Conservation (phyloP, 345 rosid species). For the Carallia pectinifolia region DNA sequence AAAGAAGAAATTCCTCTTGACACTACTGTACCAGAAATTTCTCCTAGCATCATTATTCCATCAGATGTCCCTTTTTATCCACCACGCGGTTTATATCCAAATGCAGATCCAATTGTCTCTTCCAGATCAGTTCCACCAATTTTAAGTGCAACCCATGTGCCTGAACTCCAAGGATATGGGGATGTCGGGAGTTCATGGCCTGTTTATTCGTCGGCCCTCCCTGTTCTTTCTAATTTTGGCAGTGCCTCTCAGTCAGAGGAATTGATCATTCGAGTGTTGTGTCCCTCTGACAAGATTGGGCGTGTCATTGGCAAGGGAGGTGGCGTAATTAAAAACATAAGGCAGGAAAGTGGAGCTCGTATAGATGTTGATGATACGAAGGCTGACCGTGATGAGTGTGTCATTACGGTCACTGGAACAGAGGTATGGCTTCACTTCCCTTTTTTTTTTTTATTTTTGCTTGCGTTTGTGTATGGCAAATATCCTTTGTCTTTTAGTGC, state of each 20-base stretch:
- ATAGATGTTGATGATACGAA: conserved; percentile 81
- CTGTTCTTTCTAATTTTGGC: conserved; percentile 56
- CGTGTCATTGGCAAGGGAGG: conserved; percentile 99
- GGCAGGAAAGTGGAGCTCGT: conserved; percentile 86
- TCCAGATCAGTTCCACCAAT: conserved; percentile 63
- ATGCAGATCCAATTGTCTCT: conserved; percentile 53
- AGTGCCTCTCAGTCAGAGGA: conserved; percentile 61
- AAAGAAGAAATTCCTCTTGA: conserved; percentile 87
- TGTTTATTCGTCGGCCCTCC: conserved; percentile 66
- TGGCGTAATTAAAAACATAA: conserved; percentile 76
- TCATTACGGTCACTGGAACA: conserved; percentile 58
- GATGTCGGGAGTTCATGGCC: conserved; percentile 70
- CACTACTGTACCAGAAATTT: conserved; percentile 60
- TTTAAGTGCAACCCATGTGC: conserved; percentile 55
- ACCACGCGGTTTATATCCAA: conserved; percentile 65
- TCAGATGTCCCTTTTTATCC: conserved; percentile 82
- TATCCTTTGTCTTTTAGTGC: background rate
- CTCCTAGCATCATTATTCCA: conserved; percentile 77
- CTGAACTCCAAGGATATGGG: conserved; percentile 67
- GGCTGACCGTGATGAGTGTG: conserved; percentile 63
- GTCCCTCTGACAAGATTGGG: conserved; percentile 79
- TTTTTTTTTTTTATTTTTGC: background rate
- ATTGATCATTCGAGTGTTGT: conserved; percentile 59
- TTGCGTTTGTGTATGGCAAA: background rate
- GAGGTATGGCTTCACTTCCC: conserved; percentile 44